Evolutionary conservation across 2,329 filamentous ascomycete genomes (phyloP).

Genomic region (Penicillium sp.): DNA sequence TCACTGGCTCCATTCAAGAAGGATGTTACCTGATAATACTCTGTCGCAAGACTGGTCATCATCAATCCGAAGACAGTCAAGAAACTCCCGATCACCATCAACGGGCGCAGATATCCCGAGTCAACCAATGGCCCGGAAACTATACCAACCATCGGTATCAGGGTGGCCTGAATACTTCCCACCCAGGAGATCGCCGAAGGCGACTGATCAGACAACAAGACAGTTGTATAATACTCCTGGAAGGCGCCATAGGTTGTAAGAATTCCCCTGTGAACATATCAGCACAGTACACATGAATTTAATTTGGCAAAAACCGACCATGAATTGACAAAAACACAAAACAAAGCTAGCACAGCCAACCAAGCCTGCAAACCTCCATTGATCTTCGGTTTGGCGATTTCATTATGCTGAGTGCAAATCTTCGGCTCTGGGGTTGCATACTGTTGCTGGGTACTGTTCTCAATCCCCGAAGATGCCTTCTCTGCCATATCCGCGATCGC

Average conservation of each 20-base stretch:
- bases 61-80: slow-evolving; percentile 37
- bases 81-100: slow-evolving; percentile 44
- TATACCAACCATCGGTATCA: slow-evolving; percentile 50
- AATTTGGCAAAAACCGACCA: slow-evolving; percentile 21
- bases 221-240: slow-evolving; percentile 50
- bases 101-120: slow-evolving; percentile 42
- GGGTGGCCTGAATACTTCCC: slow-evolving; percentile 48
- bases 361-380: slow-evolving; percentile 32
- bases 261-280: slow-evolving; percentile 34
- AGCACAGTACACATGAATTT: background rate
- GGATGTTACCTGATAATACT: slow-evolving; percentile 30
- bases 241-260: slow-evolving; percentile 52
- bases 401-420: slow-evolving; percentile 1
- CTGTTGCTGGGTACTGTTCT: background rate
- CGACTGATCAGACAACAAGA: slow-evolving; percentile 33
- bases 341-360: slow-evolving; percentile 31
- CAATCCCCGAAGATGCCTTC: slow-evolving; percentile 1
- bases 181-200: slow-evolving; percentile 52
- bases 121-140: slow-evolving; percentile 54
- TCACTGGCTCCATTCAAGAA: background rate
- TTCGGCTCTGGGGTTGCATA: background rate
- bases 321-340: slow-evolving; percentile 36
- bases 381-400: slow-evolving; percentile 8
- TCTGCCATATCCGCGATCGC: slow-evolving; percentile 9
- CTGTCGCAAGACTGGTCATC: slow-evolving; percentile 30